Evolutionary conservation across 2,329 filamentous ascomycete species (phyloP).

Genomic region (Venturia carpophila): DNA sequence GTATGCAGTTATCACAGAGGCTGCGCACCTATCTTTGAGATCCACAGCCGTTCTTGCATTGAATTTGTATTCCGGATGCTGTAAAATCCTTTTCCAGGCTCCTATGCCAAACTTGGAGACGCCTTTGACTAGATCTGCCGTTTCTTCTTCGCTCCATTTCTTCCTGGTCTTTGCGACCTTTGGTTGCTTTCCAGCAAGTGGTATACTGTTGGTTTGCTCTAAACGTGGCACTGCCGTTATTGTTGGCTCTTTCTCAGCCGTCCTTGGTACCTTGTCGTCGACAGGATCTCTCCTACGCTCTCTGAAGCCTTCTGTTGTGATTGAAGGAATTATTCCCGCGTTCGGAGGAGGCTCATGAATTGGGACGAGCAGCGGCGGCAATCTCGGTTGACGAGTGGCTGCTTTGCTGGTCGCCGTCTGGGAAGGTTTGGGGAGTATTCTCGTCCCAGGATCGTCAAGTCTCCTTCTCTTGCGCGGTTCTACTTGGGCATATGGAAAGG

Average conservation of each 20-base stretch:
- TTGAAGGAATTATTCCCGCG: slow-evolving; percentile 53
- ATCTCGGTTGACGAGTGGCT: slow-evolving; percentile 30
- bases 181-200: slow-evolving; percentile 26
- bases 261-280: neutral
- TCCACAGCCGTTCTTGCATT: slow-evolving; percentile 51
- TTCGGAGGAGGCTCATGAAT: slow-evolving; percentile 57
- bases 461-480: slow-evolving; percentile 16
- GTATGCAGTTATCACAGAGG: neutral
- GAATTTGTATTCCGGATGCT: slow-evolving; percentile 50
- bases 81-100: slow-evolving; percentile 56
- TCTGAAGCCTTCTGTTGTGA: slow-evolving; percentile 29
- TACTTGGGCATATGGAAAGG: neutral
- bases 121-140: slow-evolving; percentile 48
- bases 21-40: slow-evolving; percentile 47
- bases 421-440: slow-evolving; percentile 27
- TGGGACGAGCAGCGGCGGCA: slow-evolving; percentile 48
- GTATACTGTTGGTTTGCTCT: neutral
- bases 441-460: slow-evolving; percentile 14
- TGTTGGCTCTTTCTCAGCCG: slow-evolving; percentile 2
- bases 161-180: slow-evolving; percentile 49
- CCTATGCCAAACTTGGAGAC: slow-evolving; percentile 55
- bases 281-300: neutral
- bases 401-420: slow-evolving; percentile 28
- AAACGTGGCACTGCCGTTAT: slow-evolving; percentile 8
- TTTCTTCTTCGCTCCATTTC: slow-evolving; percentile 57